phyloP scores from a whole-genome alignment of 2,329 filamentous ascomycete genomes.

The Podosphaera xanthii region DNA sequence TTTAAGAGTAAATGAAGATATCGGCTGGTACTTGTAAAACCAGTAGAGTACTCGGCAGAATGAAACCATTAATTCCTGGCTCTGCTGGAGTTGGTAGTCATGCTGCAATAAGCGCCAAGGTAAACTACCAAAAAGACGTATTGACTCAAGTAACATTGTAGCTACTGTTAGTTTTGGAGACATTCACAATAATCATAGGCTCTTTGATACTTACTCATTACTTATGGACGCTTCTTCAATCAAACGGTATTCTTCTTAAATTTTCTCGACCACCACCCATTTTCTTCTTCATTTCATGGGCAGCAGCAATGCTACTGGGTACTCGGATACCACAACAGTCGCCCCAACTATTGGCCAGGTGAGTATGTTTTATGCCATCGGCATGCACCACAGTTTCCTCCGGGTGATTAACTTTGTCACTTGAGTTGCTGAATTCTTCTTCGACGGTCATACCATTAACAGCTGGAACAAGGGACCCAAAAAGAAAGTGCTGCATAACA shows the following conservation, averaged over 20 bases:
- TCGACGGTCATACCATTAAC: constrained; percentile 58
- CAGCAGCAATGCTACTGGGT: constrained; percentile 77
- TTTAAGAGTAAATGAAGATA: neutral
- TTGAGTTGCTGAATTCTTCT: constrained; percentile 23
- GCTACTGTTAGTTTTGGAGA: too few relatives aligned
- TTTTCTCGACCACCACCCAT: constrained; percentile 30
- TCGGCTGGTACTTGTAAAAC: neutral
- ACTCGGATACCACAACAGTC: constrained; percentile 98
- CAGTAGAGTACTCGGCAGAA: too few relatives aligned
- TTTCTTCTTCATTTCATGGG: constrained; percentile 65
- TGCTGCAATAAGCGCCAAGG: too few relatives aligned
- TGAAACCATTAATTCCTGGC: too few relatives aligned
- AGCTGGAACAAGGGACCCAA: constrained; percentile 66
- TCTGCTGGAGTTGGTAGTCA: too few relatives aligned
- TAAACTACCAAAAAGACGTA: too few relatives aligned
- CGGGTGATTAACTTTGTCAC: constrained; percentile 24
- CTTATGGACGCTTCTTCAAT: constrained; percentile 22
- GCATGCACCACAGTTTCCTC: constrained; percentile 36
- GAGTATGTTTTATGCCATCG: constrained; percentile 45
- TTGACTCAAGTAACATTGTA: too few relatives aligned
- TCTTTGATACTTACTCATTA: too few relatives aligned
- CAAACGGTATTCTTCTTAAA: constrained; percentile 60
- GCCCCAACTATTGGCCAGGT: constrained; percentile 58
- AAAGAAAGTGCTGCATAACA: constrained; percentile 97
- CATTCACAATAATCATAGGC: too few relatives aligned